These are phyloP conservation scores for Candida ulmi DNA, from an alignment of 805 yeast species.

Conservation along the genomic window DNA sequence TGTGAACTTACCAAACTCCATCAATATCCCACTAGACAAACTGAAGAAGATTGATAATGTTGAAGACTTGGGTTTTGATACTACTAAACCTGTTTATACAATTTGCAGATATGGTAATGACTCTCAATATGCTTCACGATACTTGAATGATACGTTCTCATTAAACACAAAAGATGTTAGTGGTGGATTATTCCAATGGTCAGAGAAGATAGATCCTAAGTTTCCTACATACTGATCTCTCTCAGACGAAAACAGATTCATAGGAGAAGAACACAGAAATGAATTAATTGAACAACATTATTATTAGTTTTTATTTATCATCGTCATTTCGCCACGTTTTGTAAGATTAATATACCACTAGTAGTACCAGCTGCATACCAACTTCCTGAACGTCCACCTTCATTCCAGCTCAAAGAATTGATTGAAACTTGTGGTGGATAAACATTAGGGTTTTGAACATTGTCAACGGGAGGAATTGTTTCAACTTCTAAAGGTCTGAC, in stretches of 20 bases:
- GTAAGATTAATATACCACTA: constrained; percentile 41
- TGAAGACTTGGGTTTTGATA: constrained; percentile 25
- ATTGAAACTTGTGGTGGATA: constrained; percentile 48
- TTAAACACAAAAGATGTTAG: constrained; percentile 54
- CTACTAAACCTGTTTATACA: constrained; percentile 41
- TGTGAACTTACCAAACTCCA: constrained; percentile 50
- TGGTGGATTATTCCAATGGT: constrained; percentile 78
- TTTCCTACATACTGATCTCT: constrained; percentile 67
- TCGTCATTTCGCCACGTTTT: constrained; percentile 1
- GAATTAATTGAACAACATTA: too few species aligned
- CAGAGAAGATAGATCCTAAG: constrained; percentile 47
- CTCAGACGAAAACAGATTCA: too few species aligned
- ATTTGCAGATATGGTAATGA: constrained; percentile 90
- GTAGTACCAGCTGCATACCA: constrained; percentile 50
- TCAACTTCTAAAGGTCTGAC: constrained; percentile 34
- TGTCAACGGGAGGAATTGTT: constrained; percentile 24
- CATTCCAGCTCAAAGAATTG: constrained; percentile 55
- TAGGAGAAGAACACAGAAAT: too few species aligned
- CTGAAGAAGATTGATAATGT: constrained; percentile 28
- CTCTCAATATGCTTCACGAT: constrained; percentile 69
- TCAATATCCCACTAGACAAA: constrained; percentile 58
- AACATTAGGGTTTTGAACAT: constrained; percentile 22
- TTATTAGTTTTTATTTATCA: too few species aligned
- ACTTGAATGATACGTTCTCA: constrained; percentile 46
- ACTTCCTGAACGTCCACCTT: constrained; percentile 34